Evolutionary conservation across 1,284 basidiomycete genomes (phyloP).

Genomic region (Phylloporus sp.): DNA sequence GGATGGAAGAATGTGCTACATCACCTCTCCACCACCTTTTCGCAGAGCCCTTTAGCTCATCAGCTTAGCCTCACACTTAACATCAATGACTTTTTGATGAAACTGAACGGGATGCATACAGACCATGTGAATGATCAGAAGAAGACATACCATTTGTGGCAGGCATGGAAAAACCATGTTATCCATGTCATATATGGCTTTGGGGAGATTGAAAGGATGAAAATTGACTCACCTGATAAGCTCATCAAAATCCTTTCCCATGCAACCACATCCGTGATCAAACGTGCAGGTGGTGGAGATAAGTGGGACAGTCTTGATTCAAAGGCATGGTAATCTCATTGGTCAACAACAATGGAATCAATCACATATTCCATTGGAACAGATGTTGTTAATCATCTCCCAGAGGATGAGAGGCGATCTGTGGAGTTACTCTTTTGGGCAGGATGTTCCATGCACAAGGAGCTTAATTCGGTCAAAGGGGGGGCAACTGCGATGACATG

Average conservation of each 20-base stretch:
- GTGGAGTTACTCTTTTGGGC: neutral
- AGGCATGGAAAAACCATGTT: neutral
- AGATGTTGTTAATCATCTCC: neutral
- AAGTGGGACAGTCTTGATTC: no score
- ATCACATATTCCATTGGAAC: neutral
- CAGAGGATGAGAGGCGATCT: neutral
- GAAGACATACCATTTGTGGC: neutral
- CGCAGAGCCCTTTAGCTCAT: neutral
- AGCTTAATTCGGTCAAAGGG: neutral
- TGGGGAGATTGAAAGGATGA: neutral
- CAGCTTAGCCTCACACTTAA: neutral
- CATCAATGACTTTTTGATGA: neutral
- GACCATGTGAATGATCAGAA: neutral
- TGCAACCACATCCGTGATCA: no score
- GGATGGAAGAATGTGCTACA: neutral
- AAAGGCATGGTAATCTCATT: neutral
- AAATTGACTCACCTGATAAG: neutral
- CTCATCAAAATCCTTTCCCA: neutral
- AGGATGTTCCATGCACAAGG: neutral
- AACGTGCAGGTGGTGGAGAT: no score
- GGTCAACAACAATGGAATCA: neutral
- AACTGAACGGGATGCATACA: neutral
- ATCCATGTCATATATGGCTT: neutral
- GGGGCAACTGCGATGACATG: neutral
- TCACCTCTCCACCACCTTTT: neutral